Conservation (phyloP, 208 protist species). For the Phytomonas francai region DNA sequence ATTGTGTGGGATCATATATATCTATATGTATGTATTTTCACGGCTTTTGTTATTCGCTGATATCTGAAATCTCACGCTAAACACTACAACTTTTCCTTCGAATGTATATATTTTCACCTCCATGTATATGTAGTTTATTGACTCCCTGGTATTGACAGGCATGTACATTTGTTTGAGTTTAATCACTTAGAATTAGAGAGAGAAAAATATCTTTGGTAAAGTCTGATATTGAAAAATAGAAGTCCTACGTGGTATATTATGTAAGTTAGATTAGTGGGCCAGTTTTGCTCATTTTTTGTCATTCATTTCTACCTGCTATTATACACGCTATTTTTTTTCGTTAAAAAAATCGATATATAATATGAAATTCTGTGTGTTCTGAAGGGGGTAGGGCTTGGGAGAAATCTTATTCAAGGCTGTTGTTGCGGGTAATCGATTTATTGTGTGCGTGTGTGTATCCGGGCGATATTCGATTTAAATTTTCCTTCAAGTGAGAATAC, state of each 20-base stretch:
- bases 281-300: neutral
- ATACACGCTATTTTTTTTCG: slow-evolving; percentile 10
- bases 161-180: neutral
- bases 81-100: neutral
- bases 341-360: slow-evolving; percentile 3
- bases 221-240: neutral
- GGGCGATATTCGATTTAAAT: neutral
- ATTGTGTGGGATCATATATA: slow-evolving; percentile 2
- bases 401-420: neutral
- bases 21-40: slow-evolving; percentile 11
- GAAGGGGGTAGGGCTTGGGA: neutral
- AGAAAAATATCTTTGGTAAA: neutral
- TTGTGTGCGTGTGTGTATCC: neutral
- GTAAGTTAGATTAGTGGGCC: neutral
- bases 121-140: neutral
- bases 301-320: slow-evolving; percentile 3
- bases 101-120: slow-evolving; percentile 1
- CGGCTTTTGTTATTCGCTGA: slow-evolving; percentile 1
- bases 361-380: neutral
- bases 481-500: neutral
- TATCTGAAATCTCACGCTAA: slow-evolving; percentile 4
- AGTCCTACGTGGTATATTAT: neutral
- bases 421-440: neutral
- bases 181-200: slow-evolving; percentile 1
- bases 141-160: neutral